Percentiles rank a stretch among this genome's conserved stretches.
Conservation (phyloP, 176 grass and related monocot species). For the Oryza meridionalis region DNA sequence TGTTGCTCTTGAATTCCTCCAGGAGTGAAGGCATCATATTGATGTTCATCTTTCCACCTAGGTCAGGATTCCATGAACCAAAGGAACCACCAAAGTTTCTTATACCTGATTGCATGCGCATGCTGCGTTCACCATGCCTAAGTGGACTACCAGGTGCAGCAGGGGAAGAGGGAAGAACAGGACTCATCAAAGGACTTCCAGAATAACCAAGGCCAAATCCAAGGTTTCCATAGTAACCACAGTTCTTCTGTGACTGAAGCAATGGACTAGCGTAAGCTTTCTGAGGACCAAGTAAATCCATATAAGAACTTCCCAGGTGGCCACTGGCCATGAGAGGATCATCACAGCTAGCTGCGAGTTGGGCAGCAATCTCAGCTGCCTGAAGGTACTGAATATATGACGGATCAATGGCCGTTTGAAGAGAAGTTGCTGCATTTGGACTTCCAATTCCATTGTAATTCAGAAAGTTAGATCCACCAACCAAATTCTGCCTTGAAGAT, state of each 20-base stretch:
- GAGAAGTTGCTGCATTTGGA: constrained; percentile 49
- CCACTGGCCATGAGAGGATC: constrained; percentile 48
- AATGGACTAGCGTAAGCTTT: constrained; percentile 55
- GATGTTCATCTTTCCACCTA: constrained; percentile 48
- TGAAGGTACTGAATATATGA: constrained; percentile 60
- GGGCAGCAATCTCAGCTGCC: constrained; percentile 42
- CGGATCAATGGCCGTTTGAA: constrained; percentile 58
- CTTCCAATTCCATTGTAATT: constrained; percentile 56
- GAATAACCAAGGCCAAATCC: constrained; percentile 59
- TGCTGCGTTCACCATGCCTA: constrained; percentile 59
- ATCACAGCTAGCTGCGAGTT: constrained; percentile 58
- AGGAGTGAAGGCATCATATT: constrained; percentile 67
- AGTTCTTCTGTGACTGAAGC: constrained; percentile 68
- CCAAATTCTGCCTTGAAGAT: constrained; percentile 60
- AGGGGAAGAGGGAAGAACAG: constrained; percentile 58
- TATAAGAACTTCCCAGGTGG: constrained; percentile 54
- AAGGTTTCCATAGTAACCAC: constrained; percentile 61
- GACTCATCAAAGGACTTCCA: constrained; percentile 55
- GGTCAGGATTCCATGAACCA: constrained; percentile 58
- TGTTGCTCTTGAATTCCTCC: constrained; percentile 95
- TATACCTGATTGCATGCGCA: constrained; percentile 58
- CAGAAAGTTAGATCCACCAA: constrained; percentile 50
- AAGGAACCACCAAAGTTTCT: constrained; percentile 60
- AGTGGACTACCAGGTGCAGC: constrained; percentile 61
- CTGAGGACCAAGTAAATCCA: constrained; percentile 65